phyloP scores from a whole-genome alignment of 768 basidiomycete species.

The Trametes elegans region DNA sequence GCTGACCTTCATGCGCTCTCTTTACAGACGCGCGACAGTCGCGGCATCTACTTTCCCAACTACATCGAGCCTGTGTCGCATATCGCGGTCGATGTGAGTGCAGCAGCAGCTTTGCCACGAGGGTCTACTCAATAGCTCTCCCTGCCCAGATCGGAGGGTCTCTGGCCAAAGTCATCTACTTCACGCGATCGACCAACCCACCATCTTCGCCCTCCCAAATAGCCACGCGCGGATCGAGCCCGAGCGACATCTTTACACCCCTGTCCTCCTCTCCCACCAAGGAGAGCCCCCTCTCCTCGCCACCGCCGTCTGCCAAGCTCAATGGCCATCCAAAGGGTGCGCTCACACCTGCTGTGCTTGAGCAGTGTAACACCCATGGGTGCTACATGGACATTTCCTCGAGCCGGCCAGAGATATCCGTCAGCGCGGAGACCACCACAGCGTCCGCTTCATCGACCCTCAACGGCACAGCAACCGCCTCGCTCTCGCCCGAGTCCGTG shows the following conservation, averaged over 20 bases:
- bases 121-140: constrained; percentile 17
- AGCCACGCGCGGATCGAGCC: constrained; percentile 57
- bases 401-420: constrained; percentile 12
- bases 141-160: constrained; percentile 85
- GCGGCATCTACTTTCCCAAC: constrained; percentile 97
- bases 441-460: constrained; percentile 19
- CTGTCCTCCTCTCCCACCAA: constrained; percentile 31
- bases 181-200: constrained; percentile 88
- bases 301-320: constrained; percentile 32
- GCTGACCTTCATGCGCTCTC: constrained; percentile 10
- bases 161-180: constrained; percentile 96
- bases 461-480: constrained; percentile 33
- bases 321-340: constrained; percentile 59
- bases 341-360: constrained; percentile 76
- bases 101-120: constrained; percentile 2
- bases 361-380: constrained; percentile 15
- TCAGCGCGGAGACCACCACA: neutral
- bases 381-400: neutral
- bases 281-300: constrained; percentile 28
- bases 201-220: constrained; percentile 72
- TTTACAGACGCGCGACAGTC: constrained; percentile 83
- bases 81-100: constrained; percentile 92
- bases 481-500: constrained; percentile 33
- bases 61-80: constrained; percentile 97
- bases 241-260: constrained; percentile 41